A percentile compares a stretch with the other conserved stretches of the same genome.
These are phyloP conservation scores for Phellopilus nigrolimitatus DNA, from an alignment of 1,284 basidiomycete genomes.

Conservation along the genomic window DNA sequence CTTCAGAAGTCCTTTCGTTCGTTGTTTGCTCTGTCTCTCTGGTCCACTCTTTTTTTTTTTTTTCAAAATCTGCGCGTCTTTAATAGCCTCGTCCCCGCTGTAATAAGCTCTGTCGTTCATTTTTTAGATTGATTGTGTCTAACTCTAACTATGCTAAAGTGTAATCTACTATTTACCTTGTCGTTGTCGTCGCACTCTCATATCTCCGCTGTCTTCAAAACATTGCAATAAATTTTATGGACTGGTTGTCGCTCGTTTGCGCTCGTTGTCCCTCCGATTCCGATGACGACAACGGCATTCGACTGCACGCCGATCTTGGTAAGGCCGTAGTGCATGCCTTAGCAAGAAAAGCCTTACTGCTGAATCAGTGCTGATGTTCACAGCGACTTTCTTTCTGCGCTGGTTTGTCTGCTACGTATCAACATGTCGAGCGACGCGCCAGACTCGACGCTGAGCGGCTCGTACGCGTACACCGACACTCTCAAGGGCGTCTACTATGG, in stretches of 20 bases:
- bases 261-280: too few relatives aligned
- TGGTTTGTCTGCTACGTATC: not conserved
- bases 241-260: too few relatives aligned
- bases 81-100: not conserved
- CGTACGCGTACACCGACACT: conserved; percentile 58
- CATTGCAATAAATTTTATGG: too few relatives aligned
- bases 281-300: too few relatives aligned
- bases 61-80: not conserved
- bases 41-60: not conserved
- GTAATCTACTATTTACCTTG: not conserved
- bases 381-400: not conserved
- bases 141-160: not conserved
- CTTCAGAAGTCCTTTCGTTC: too few relatives aligned
- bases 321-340: too few relatives aligned
- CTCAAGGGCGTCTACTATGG: conserved; percentile 66
- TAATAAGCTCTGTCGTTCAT: too few relatives aligned
- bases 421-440: not conserved
- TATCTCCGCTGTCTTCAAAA: not conserved
- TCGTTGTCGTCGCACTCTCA: too few relatives aligned
- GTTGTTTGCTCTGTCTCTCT: too few relatives aligned
- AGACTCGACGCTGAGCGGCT: conserved; percentile 35
- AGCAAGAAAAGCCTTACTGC: too few relatives aligned
- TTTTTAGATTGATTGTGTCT: not conserved
- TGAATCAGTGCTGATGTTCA: not conserved
- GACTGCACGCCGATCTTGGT: too few relatives aligned